phyloP scores from a whole-genome alignment of 106 monocot species.

The Hemerocallis citrina region DNA sequence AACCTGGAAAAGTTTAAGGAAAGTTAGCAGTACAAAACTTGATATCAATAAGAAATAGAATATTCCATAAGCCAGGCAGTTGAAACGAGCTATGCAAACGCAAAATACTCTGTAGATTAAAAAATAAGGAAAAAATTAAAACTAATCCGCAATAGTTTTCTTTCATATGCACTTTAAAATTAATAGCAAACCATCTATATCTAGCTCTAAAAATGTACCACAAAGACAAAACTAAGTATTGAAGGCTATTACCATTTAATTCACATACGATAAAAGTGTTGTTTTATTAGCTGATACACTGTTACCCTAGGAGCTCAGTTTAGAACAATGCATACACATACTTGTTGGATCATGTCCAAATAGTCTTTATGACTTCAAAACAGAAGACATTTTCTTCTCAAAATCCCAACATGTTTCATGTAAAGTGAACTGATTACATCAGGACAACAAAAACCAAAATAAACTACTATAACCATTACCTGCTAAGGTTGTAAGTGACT shows the following conservation, averaged over 20 bases:
- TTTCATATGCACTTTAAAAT: not conserved
- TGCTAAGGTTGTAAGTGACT: not conserved
- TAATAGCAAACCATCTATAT: too few relatives aligned
- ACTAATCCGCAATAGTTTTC: not conserved
- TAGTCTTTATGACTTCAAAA: not conserved
- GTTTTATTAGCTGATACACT: not conserved
- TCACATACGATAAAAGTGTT: not conserved
- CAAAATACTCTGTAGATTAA: not conserved
- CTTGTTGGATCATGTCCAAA: not conserved
- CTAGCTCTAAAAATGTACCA: too few relatives aligned
- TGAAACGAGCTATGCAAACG: not conserved
- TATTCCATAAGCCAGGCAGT: not conserved
- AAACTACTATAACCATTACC: too few relatives aligned
- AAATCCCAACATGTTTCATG: not conserved
- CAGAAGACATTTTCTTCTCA: not conserved
- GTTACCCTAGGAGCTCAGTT: not conserved
- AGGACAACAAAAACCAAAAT: too few relatives aligned
- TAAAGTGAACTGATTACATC: too few relatives aligned
- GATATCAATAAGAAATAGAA: not conserved
- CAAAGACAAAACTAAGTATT: too few relatives aligned
- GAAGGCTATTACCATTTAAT: not conserved
- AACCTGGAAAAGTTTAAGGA: constrained; percentile 30
- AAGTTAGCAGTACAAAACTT: not conserved
- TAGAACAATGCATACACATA: not conserved
- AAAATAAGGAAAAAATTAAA: not conserved